Evolutionary conservation across 495 filamentous ascomycete genomes (phyloP).

Genomic region (Letharia columbiana): DNA sequence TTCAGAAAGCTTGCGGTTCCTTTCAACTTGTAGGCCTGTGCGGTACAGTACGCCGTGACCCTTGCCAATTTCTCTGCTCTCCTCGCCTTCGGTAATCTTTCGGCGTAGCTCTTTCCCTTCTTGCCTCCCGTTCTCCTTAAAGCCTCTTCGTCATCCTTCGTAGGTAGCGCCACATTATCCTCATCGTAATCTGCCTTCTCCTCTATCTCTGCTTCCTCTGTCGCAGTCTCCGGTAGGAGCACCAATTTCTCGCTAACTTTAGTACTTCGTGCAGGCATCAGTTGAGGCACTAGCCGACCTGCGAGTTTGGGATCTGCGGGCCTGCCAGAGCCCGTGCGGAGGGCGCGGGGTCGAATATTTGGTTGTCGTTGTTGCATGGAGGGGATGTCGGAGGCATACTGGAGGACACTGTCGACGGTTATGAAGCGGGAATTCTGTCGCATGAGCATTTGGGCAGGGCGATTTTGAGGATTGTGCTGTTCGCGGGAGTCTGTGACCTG

Average conservation of each 20-base stretch:
- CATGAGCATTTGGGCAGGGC: slow-evolving; percentile 32
- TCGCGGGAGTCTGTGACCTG: slow-evolving; percentile 57
- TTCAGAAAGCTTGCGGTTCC: slow-evolving; percentile 79
- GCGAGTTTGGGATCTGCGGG: slow-evolving; percentile 35
- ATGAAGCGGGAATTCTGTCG: slow-evolving; percentile 65
- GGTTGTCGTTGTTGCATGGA: slow-evolving; percentile 83
- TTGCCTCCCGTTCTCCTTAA: slow-evolving; percentile 54
- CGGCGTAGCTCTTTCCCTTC: slow-evolving; percentile 86
- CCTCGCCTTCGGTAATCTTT: slow-evolving; percentile 82
- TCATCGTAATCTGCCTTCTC: slow-evolving; percentile 48
- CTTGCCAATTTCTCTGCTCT: slow-evolving; percentile 79
- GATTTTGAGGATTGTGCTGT: slow-evolving; percentile 34
- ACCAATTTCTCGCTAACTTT: slow-evolving; percentile 94
- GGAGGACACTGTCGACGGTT: slow-evolving; percentile 91
- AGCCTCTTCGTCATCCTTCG: slow-evolving; percentile 71
- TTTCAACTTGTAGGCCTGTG: slow-evolving; percentile 83
- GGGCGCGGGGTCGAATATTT: slow-evolving; percentile 44
- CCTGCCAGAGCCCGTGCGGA: slow-evolving; percentile 36
- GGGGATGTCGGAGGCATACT: slow-evolving; percentile 88
- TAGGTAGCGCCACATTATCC: slow-evolving; percentile 59
- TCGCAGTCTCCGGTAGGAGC: slow-evolving; percentile 74
- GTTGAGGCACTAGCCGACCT: slow-evolving; percentile 52
- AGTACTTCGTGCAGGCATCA: slow-evolving; percentile 77
- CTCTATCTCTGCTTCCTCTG: slow-evolving; percentile 36
- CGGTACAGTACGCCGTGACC: slow-evolving; percentile 93